Evolutionary conservation across 2,329 filamentous ascomycete species (phyloP).

Genomic region (Beauveria asiatica): DNA sequence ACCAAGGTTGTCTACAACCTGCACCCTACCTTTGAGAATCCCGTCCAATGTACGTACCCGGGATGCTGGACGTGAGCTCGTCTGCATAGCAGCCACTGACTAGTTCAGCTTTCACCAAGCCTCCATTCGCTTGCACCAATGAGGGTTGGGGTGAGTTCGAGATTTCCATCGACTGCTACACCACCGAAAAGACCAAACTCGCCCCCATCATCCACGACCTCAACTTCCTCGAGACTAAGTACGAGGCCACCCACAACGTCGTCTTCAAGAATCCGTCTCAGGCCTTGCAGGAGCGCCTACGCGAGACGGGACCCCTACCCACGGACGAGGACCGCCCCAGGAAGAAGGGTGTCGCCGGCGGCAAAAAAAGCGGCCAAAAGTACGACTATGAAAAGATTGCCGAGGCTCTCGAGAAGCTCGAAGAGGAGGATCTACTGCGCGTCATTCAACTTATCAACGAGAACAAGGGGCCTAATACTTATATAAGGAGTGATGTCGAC

Average conservation of each 20-base stretch:
- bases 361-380: conserved; percentile 69
- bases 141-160: conserved; percentile 99
- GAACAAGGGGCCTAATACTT: conserved; percentile 88
- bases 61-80: neutral
- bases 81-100: neutral
- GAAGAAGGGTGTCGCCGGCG: conserved; percentile 47
- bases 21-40: conserved; percentile 87
- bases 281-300: conserved; percentile 67
- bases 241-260: conserved; percentile 74
- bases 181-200: conserved; percentile 80
- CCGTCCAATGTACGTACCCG: conserved; percentile 64
- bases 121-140: conserved; percentile 84
- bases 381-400: conserved; percentile 94
- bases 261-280: conserved; percentile 91
- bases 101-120: conserved; percentile 59
- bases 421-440: conserved; percentile 86
- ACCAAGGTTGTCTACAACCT: conserved; percentile 89
- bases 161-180: conserved; percentile 76
- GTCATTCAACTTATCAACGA: conserved; percentile 98
- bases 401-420: conserved; percentile 78
- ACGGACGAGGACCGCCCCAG: conserved; percentile 55
- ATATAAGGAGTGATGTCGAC: conserved; percentile 95
- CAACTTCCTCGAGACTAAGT: conserved; percentile 75
- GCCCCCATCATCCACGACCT: conserved; percentile 71
- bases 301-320: conserved; percentile 78